Evolutionary conservation across 1,284 basidiomycete genomes (phyloP).

Genomic region (Cryptococcus sp.): DNA sequence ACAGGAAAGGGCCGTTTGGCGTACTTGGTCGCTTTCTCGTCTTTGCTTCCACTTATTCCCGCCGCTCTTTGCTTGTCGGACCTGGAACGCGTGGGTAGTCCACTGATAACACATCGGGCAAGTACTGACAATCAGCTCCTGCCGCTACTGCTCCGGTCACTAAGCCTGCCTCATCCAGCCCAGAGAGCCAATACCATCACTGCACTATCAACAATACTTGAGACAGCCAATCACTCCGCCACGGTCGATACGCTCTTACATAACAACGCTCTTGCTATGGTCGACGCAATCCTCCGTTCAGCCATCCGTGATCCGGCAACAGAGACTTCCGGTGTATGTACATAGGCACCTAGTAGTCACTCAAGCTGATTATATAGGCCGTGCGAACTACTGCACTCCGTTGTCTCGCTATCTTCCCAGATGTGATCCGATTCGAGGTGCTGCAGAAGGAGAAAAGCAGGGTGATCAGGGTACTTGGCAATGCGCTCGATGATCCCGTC

Average conservation of each 20-base stretch:
- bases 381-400: slow-evolving; percentile 71
- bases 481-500: slow-evolving; percentile 77
- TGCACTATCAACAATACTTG: slow-evolving; percentile 67
- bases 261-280: slow-evolving; percentile 65
- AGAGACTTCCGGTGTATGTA: slow-evolving; percentile 31
- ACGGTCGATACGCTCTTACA: slow-evolving; percentile 54
- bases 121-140: slow-evolving; percentile 58
- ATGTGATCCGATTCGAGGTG: slow-evolving; percentile 68
- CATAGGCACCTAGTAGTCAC: neutral
- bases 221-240: slow-evolving; percentile 53
- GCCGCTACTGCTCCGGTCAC: slow-evolving; percentile 78
- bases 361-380: slow-evolving; percentile 49
- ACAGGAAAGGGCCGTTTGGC: slow-evolving; percentile 56
- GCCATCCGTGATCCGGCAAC: slow-evolving; percentile 21
- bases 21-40: slow-evolving; percentile 78
- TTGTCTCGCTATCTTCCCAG: slow-evolving; percentile 68
- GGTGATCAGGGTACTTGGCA: slow-evolving; percentile 70
- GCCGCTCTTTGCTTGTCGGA: slow-evolving; percentile 65
- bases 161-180: slow-evolving; percentile 67
- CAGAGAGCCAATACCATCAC: slow-evolving; percentile 77
- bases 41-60: slow-evolving; percentile 74
- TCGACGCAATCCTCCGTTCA: slow-evolving; percentile 67
- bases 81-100: slow-evolving; percentile 59
- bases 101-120: neutral
- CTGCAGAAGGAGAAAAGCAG: slow-evolving; percentile 67